phyloP scores from a whole-genome alignment of 169 alveolate genomes.

The Cryptosporidium felis region DNA sequence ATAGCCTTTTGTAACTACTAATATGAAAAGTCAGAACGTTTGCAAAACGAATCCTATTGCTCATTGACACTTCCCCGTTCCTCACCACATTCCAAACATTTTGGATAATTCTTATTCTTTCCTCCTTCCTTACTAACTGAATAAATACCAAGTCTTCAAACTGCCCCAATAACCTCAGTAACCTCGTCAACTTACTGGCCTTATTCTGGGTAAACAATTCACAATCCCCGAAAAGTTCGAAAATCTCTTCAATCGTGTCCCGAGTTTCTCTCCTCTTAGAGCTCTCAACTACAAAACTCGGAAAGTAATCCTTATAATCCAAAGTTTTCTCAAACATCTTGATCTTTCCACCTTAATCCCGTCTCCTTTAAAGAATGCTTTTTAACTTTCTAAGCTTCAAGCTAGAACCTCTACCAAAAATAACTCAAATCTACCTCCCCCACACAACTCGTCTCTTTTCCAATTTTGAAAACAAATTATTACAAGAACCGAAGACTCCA shows the following conservation, averaged over 20 bases:
- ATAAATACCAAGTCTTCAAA: slow-evolving; percentile 41
- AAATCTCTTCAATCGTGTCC: slow-evolving; percentile 15
- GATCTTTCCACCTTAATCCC: no score
- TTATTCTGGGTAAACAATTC: neutral
- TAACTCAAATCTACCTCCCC: no score
- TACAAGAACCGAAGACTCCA: no score
- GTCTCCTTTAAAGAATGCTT: no score
- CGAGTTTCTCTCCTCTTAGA: slow-evolving; percentile 24
- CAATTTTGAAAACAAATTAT: no score
- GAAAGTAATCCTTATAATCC: slow-evolving; percentile 56
- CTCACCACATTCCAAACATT: neutral
- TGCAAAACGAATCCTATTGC: slow-evolving; percentile 25
- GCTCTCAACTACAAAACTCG: slow-evolving; percentile 18
- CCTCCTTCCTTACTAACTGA: neutral
- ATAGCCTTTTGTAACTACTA: slow-evolving; percentile 24
- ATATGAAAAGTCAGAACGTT: slow-evolving; percentile 37
- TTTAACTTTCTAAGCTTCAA: no score
- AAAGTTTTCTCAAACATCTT: slow-evolving; percentile 40
- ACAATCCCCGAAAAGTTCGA: neutral
- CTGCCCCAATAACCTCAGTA: slow-evolving; percentile 8
- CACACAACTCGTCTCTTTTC: no score
- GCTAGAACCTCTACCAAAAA: no score
- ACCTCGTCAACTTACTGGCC: neutral
- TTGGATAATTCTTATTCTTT: slow-evolving; percentile 19
- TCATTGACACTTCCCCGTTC: neutral